Percentiles rank a stretch among this genome's conserved stretches.
Evolutionary conservation across 176 grass and related monocot species (phyloP).

Genomic region (Guadua angustifolia): DNA sequence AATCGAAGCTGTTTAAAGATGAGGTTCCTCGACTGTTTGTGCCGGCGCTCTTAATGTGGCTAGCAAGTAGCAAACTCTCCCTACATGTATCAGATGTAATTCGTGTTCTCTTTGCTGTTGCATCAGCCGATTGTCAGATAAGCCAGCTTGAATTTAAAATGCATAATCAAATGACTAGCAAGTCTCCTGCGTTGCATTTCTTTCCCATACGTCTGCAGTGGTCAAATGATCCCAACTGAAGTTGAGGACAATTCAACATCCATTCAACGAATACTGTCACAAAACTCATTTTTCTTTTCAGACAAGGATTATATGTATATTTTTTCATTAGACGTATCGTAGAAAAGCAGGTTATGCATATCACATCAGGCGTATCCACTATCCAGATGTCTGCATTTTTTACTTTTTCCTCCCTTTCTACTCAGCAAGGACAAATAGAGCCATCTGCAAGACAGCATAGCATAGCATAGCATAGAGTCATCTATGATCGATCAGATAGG

Average conservation of each 20-base stretch:
- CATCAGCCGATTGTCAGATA: neutral
- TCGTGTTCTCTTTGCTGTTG: neutral
- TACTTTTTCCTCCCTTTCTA: neutral
- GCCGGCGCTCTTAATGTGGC: neutral
- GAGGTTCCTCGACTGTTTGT: neutral
- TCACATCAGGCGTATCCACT: conserved; percentile 29
- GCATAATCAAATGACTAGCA: neutral
- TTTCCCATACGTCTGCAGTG: neutral
- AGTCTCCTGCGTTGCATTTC: neutral
- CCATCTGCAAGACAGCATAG: neutral
- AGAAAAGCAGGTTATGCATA: neutral
- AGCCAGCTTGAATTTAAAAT: neutral
- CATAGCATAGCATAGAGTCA: neutral
- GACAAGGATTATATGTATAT: neutral
- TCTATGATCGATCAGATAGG: conserved; percentile 26
- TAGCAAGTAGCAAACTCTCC: neutral
- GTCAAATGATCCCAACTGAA: neutral
- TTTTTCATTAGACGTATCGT: neutral
- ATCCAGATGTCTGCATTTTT: conserved; percentile 11
- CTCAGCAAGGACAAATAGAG: conserved; percentile 41
- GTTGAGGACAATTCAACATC: neutral
- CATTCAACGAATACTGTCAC: neutral
- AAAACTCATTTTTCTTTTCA: neutral
- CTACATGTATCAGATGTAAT: neutral
- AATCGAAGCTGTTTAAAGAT: conserved; percentile 16